phyloP scores from a whole-genome alignment of 163 green algal species.

The Coccomyxa subellipsoidea region DNA sequence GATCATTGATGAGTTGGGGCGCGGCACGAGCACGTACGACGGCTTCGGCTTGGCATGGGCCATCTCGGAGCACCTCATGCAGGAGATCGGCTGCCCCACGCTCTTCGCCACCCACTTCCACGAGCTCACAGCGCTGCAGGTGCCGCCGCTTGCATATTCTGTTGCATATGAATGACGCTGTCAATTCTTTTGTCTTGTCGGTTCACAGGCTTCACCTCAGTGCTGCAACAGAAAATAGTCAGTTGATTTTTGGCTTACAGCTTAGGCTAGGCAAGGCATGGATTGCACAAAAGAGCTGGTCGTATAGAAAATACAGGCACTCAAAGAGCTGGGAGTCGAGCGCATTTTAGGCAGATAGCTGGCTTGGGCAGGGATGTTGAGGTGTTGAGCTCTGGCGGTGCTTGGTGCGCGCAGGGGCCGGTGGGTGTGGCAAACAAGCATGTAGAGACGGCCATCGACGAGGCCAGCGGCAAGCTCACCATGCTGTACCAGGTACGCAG shows the following conservation, averaged over 20 bases:
- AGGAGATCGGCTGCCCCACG: slow-evolving; percentile 65
- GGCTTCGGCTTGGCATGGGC: slow-evolving; percentile 90
- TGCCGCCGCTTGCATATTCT: not conserved
- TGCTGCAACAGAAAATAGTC: no score
- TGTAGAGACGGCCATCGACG: slow-evolving; percentile 71
- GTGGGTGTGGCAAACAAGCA: slow-evolving; percentile 81
- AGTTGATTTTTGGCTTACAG: no score
- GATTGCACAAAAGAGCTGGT: no score
- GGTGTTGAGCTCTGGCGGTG: no score
- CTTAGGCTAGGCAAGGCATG: no score
- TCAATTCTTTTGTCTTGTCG: no score
- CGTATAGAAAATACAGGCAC: no score
- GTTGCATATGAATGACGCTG: no score
- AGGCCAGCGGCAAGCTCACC: slow-evolving; percentile 63
- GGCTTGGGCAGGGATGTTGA: no score
- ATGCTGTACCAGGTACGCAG: slow-evolving; percentile 87
- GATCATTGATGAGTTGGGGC: slow-evolving; percentile 96
- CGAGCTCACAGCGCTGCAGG: slow-evolving; percentile 87
- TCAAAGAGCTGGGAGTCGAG: no score
- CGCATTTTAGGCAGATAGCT: no score
- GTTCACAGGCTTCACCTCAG: no score
- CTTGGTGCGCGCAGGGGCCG: slow-evolving; percentile 28
- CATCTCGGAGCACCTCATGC: slow-evolving; percentile 93
- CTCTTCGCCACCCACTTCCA: slow-evolving; percentile 98
- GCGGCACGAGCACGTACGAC: slow-evolving; percentile 92